phyloP scores from a whole-genome alignment of 108 stramenopile species.

The Cyclotella sp. region DNA sequence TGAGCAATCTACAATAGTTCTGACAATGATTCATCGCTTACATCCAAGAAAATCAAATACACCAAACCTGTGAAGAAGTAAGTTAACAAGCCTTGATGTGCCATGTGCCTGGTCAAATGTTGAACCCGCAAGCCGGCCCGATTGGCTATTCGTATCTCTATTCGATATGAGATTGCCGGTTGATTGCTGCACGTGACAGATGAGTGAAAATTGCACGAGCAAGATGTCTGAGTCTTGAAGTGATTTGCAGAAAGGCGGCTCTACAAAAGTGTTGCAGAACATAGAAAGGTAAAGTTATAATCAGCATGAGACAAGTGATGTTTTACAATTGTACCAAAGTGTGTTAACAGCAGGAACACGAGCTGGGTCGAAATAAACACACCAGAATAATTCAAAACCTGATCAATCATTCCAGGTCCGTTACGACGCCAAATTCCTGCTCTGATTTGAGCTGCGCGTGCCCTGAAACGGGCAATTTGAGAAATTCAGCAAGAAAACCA shows the following conservation, averaged over 20 bases:
- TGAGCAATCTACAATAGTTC: background rate
- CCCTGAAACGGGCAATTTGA: conserved; percentile 9
- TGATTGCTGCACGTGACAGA: conserved; percentile 55
- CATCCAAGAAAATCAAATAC: conserved; percentile 63
- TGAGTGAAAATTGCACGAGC: conserved; percentile 76
- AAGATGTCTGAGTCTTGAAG: conserved; percentile 92
- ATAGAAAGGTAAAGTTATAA: background rate
- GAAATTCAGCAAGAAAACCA: background rate
- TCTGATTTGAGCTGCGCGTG: conserved; percentile 87
- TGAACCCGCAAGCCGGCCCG: conserved; percentile 5
- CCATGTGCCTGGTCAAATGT: background rate
- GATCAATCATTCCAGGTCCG: conserved; percentile 87
- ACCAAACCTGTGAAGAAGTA: conserved; percentile 78
- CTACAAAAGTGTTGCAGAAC: conserved; percentile 7
- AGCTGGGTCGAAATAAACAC: conserved; percentile 26
- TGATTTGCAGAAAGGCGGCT: conserved; percentile 92
- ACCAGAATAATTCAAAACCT: conserved; percentile 54
- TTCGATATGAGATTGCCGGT: background rate
- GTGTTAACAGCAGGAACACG: background rate
- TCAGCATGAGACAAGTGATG: background rate
- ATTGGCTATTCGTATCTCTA: background rate
- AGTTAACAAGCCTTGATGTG: conserved; percentile 45
- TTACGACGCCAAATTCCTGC: conserved; percentile 94
- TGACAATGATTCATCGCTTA: background rate
- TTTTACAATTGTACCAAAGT: conserved; percentile 71